phyloP scores from a whole-genome alignment of 2,329 filamentous ascomycete species.

The Fusarium chaquense region DNA sequence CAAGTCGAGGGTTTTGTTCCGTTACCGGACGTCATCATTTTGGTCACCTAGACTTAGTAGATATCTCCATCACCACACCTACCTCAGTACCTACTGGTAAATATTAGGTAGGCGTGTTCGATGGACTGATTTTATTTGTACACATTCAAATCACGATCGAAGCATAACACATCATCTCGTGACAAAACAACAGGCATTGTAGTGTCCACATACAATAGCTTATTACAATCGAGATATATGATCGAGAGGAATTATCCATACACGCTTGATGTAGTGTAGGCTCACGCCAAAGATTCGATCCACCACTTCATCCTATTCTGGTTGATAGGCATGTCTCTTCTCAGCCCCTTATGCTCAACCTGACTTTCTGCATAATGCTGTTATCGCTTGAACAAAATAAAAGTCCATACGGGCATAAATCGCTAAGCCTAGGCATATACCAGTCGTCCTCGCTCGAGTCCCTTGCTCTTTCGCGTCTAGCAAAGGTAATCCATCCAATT shows the following conservation, averaged over 20 bases:
- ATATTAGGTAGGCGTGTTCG: too few relatives aligned
- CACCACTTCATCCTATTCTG: slow-evolving; percentile 17
- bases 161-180: neutral
- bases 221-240: slow-evolving; percentile 47
- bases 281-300: slow-evolving; percentile 28
- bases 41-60: neutral
- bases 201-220: slow-evolving; percentile 39
- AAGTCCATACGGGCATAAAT: slow-evolving; percentile 21
- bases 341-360: slow-evolving; percentile 13
- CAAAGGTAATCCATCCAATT: slow-evolving; percentile 27
- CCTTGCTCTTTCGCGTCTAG: slow-evolving; percentile 26
- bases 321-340: slow-evolving; percentile 10
- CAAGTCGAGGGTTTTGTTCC: neutral
- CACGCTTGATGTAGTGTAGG: slow-evolving; percentile 31
- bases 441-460: slow-evolving; percentile 28
- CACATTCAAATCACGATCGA: neutral
- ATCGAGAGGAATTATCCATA: slow-evolving; percentile 44
- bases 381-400: slow-evolving; percentile 25
- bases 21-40: slow-evolving; percentile 17
- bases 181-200: neutral
- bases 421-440: slow-evolving; percentile 22
- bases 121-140: too few relatives aligned
- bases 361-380: slow-evolving; percentile 12
- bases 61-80: neutral
- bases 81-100: too few relatives aligned